These are phyloP conservation scores for Knufia fluminis DNA, from an alignment of 2,329 filamentous ascomycete genomes.

Conservation along the genomic window DNA sequence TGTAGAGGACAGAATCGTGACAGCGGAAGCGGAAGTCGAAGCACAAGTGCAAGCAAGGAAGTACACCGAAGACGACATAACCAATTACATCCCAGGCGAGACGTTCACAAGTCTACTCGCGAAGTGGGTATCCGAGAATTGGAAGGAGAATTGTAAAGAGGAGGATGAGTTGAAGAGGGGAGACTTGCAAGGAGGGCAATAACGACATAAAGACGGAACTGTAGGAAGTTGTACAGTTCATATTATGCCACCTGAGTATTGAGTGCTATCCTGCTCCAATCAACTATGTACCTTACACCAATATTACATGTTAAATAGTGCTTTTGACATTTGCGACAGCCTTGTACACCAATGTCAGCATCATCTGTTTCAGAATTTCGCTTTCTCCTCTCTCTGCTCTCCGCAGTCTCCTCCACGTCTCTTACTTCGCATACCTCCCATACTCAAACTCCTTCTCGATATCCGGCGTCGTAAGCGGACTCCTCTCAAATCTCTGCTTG, in stretches of 20 bases:
- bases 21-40: neutral
- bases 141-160: conserved; percentile 31
- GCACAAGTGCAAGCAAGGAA: neutral
- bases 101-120: conserved; percentile 50
- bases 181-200: neutral
- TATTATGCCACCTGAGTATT: too few relatives aligned
- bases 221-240: too few relatives aligned
- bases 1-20: neutral
- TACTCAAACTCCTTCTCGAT: conserved; percentile 16
- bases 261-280: too few relatives aligned
- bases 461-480: conserved; percentile 18
- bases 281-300: too few relatives aligned
- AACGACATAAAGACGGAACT: neutral
- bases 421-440: neutral
- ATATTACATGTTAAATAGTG: too few relatives aligned
- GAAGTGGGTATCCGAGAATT: conserved; percentile 51
- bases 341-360: too few relatives aligned
- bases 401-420: neutral
- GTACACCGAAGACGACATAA: conserved; percentile 36
- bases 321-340: too few relatives aligned
- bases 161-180: too few relatives aligned
- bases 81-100: conserved; percentile 43
- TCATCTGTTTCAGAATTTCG: too few relatives aligned
- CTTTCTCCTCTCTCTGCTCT: too few relatives aligned
- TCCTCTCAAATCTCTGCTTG: conserved; percentile 17